Conservation (phyloP, 305 asterid genomes). For the Fraxinus baroniana region DNA sequence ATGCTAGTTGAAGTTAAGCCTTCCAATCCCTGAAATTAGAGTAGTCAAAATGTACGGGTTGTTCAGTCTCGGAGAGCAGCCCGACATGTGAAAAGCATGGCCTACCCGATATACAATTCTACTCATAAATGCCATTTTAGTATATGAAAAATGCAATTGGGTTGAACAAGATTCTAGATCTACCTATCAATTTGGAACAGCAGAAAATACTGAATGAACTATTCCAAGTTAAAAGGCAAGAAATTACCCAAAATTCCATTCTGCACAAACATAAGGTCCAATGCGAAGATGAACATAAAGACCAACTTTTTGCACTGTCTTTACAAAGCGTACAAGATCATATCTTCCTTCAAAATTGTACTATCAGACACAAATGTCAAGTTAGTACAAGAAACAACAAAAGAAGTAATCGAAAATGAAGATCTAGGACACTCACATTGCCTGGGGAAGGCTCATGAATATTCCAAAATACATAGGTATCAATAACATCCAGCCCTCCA, state of each 20-base stretch:
- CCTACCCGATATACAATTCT: neutral
- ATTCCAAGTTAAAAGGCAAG: neutral
- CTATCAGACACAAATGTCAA: constrained; percentile 28
- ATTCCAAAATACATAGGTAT: constrained; percentile 69
- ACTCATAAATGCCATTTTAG: neutral
- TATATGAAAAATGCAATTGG: neutral
- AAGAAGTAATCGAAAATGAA: neutral
- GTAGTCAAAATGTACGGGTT: neutral
- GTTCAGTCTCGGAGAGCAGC: neutral
- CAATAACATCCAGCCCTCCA: constrained; percentile 66
- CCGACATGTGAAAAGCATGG: neutral
- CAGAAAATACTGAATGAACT: neutral
- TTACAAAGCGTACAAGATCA: constrained; percentile 61
- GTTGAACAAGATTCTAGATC: neutral
- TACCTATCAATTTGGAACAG: neutral
- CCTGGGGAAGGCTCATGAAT: constrained; percentile 66
- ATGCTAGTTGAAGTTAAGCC: neutral
- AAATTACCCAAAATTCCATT: constrained; percentile 94
- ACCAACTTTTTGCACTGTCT: constrained; percentile 54
- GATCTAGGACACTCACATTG: constrained; percentile 44
- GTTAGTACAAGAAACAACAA: neutral
- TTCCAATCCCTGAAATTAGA: neutral
- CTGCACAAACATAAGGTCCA: constrained; percentile 98
- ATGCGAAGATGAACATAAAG: constrained; percentile 74
- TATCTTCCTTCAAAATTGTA: constrained; percentile 63